Evolutionary conservation across 768 basidiomycete species (phyloP).

Genomic region (Paxillus involutus): DNA sequence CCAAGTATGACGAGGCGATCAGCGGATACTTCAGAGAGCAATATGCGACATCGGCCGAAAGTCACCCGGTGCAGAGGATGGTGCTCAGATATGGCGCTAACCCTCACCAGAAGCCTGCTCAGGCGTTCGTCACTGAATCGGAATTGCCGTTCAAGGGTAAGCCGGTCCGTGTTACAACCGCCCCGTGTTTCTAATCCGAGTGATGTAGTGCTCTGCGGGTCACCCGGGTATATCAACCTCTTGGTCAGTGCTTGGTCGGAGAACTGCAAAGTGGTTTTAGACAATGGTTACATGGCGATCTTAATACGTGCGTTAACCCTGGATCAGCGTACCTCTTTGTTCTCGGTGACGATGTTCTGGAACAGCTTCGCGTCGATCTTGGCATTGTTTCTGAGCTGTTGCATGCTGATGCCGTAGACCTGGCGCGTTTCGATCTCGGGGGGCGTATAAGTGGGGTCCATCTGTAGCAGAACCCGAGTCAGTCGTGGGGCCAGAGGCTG

Average conservation of each 20-base stretch:
- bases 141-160: constrained; percentile 92
- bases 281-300: not conserved
- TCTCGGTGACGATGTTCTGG: constrained; percentile 84
- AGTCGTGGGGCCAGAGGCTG: not conserved
- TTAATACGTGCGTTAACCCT: not conserved
- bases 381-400: constrained; percentile 87
- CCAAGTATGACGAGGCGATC: constrained; percentile 93
- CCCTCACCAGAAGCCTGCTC: constrained; percentile 98
- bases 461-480: constrained; percentile 46
- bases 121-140: constrained; percentile 88
- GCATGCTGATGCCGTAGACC: constrained; percentile 89
- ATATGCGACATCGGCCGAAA: constrained; percentile 86
- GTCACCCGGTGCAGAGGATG: constrained; percentile 77
- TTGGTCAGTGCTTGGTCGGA: constrained; percentile 72
- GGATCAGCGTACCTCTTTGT: constrained; percentile 65
- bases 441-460: constrained; percentile 83
- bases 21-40: constrained; percentile 95
- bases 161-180: not conserved
- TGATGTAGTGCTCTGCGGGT: constrained; percentile 76
- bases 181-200: constrained; percentile 1
- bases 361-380: constrained; percentile 84
- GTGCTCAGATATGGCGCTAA: constrained; percentile 94
- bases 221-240: constrained; percentile 98
- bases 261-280: constrained; percentile 46
- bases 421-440: constrained; percentile 86